These are phyloP conservation scores for Pilaira anomala DNA, from an alignment of 192 early-diverging fungal genomes.

Conservation along the genomic window DNA sequence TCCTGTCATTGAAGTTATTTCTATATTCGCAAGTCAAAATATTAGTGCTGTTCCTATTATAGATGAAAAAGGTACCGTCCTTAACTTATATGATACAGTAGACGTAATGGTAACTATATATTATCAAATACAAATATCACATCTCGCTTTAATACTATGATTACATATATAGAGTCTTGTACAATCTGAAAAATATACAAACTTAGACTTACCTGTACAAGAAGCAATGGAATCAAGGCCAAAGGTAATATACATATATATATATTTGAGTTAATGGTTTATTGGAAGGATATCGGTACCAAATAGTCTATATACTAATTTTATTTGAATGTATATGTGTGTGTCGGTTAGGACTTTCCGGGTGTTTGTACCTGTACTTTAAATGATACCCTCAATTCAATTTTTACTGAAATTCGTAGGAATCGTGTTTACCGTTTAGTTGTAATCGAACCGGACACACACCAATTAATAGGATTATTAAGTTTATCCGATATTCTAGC, in stretches of 20 bases:
- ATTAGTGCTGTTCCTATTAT: slow-evolving; percentile 92
- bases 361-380: slow-evolving; percentile 89
- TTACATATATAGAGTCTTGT: slow-evolving; percentile 46
- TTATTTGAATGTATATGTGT: no score
- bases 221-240: slow-evolving; percentile 77
- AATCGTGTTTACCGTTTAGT: slow-evolving; percentile 86
- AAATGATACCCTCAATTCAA: slow-evolving; percentile 78
- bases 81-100: slow-evolving; percentile 94
- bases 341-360: slow-evolving; percentile 79
- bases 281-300: no score
- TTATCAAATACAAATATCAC: no score
- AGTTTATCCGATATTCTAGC: slow-evolving; percentile 79
- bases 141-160: background rate
- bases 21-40: slow-evolving; percentile 82
- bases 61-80: slow-evolving; percentile 75
- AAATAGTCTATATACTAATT: no score
- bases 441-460: slow-evolving; percentile 74
- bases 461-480: slow-evolving; percentile 72
- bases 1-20: slow-evolving; percentile 81
- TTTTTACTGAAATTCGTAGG: slow-evolving; percentile 83
- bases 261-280: no score
- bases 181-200: slow-evolving; percentile 65
- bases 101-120: slow-evolving; percentile 84
- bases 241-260: slow-evolving; percentile 43
- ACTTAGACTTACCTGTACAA: slow-evolving; percentile 81